Percentiles rank a stretch among this genome's conserved stretches.
Conservation (phyloP, 768 basidiomycete genomes). For the Glaciozyma martinii region DNA sequence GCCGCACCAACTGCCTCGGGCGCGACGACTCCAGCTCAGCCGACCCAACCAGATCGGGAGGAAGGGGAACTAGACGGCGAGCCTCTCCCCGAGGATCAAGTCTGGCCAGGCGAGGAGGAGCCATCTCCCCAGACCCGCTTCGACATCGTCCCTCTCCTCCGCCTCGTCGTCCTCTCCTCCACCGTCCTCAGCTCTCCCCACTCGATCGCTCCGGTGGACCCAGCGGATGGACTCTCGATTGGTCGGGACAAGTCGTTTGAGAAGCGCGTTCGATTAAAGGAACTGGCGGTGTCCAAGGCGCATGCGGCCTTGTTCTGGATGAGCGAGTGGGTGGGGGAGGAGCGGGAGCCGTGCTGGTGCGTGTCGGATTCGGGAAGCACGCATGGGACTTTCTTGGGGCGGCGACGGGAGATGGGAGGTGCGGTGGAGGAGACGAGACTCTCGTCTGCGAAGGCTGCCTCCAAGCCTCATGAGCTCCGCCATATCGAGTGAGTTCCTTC, state of each 20-base stretch:
- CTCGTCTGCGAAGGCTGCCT: constrained; percentile 11
- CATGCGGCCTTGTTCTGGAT: constrained; percentile 69
- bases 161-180: constrained; percentile 22
- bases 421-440: constrained; percentile 2
- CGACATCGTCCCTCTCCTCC: constrained; percentile 18
- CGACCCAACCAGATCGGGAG: not conserved
- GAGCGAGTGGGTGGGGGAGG: constrained; percentile 20
- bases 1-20: not conserved
- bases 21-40: not conserved
- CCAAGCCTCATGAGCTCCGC: constrained; percentile 1
- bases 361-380: constrained; percentile 77
- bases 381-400: constrained; percentile 56
- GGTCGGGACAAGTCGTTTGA: constrained; percentile 55
- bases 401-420: constrained; percentile 49
- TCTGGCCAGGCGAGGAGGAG: constrained; percentile 18
- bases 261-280: constrained; percentile 65
- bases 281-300: constrained; percentile 73
- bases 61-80: constrained; percentile 1
- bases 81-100: constrained; percentile 14
- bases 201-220: constrained; percentile 53
- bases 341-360: constrained; percentile 53
- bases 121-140: not conserved
- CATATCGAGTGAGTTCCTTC: constrained; percentile 23
- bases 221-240: constrained; percentile 55
- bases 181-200: constrained; percentile 4